These are phyloP conservation scores for Trichaptum fuscoviolaceum DNA, from an alignment of 768 basidiomycete species.

Conservation along the genomic window DNA sequence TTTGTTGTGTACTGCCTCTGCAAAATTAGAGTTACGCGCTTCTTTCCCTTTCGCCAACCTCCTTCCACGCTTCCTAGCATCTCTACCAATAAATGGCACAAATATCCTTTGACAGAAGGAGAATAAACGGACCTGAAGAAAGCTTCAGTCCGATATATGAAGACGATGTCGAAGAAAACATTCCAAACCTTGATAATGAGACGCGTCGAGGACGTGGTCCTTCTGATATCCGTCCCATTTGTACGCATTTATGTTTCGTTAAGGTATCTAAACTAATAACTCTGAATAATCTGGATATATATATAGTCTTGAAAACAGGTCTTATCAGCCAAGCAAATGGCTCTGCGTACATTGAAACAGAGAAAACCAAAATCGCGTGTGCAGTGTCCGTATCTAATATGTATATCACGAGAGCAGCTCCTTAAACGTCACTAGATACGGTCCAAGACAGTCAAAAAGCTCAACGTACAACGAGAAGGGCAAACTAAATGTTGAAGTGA, in stretches of 20 bases:
- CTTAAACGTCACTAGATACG: constrained; percentile 48
- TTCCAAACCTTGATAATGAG: constrained; percentile 25
- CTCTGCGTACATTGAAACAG: constrained; percentile 93
- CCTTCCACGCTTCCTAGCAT: background rate
- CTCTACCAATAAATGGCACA: constrained; percentile 24
- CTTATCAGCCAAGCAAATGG: constrained; percentile 93
- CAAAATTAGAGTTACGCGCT: background rate
- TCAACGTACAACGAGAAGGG: constrained; percentile 82
- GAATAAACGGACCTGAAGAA: constrained; percentile 88
- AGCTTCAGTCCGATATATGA: constrained; percentile 64
- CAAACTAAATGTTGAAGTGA: constrained; percentile 89
- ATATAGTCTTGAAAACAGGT: constrained; percentile 79
- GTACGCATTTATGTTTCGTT: constrained; percentile 40
- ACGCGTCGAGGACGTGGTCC: constrained; percentile 47
- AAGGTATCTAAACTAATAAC: background rate
- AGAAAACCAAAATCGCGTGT: constrained; percentile 88
- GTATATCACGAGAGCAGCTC: background rate
- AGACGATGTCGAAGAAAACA: constrained; percentile 24
- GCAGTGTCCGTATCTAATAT: constrained; percentile 67
- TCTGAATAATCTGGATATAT: background rate
- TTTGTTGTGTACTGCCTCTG: background rate
- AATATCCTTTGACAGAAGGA: constrained; percentile 71
- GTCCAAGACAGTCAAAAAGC: constrained; percentile 80
- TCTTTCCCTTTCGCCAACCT: background rate
- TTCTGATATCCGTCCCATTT: constrained; percentile 78